Base-by-base conservation (phyloP, 495 filamentous ascomycete species). In the Lasiosphaeris hirsuta region DNA sequence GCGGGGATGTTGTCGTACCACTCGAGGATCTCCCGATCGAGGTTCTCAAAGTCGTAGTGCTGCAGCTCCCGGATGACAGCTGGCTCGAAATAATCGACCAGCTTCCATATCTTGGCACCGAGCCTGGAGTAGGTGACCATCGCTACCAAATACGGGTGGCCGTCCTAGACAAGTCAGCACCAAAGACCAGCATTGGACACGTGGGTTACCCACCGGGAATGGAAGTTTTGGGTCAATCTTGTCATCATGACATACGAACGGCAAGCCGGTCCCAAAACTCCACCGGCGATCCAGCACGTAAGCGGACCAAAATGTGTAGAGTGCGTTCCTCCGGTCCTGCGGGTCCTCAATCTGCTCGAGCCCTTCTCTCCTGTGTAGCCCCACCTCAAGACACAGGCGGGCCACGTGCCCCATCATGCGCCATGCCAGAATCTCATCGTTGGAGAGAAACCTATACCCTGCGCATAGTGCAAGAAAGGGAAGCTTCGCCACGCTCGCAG, bases 391-490 rank as follows among this genome's bases (percentile, higher is more conserved):
- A 57, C 89, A 92, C 70, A 90, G 82, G 0, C 90, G 81, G 7
- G 84, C 81, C 9, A 88, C 84, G 47, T 90, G 75, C 10, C 90
- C 90, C 59, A 90, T 89, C 14, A 90, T 74, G 0, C 90, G 81
- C 82, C 90, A 96, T 7, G 87, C 86, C 59, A 90, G 81, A 2
- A 85, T 78, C 69, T 96, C 90, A 61, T 94, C 87, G 53, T 89
- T 89, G 17, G 81, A 83, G 49, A 93, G 85, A 58, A 90, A 96
- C 64, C 91, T 81, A 71, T 95, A 96, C 45, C 90, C 92, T 15
- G 88, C 89, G 55, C 87, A 80, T 58, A 96, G 76, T 2, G 82
- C 83, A 44, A 93, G 74, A 14, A 95, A 78, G n/a, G 87, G 83
- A 14, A 96, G 81, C 30, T 77, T 84, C 50, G 82, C 84, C 33